Evolutionary conservation across 352 stramenopile species (phyloP), one percentile per base, ranked within the genome.

Genomic region (Globisporangium apiculatum): DNA sequence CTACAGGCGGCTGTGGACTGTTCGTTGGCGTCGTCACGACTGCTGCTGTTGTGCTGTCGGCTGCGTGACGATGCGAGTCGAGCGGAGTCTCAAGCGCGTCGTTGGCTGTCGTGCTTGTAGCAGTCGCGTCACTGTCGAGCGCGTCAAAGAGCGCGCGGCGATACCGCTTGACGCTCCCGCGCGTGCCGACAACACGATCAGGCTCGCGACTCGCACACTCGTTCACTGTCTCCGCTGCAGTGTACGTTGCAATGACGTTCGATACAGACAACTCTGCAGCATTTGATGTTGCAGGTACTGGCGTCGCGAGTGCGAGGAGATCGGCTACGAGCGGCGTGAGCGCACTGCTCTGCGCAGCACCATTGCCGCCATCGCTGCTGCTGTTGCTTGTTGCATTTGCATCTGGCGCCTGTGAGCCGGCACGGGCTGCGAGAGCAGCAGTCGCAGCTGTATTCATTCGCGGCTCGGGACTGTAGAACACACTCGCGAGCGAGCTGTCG

Each of bases 241-340:
- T 3, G 24, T 31, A 3, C 3, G 2, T 31, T 3, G 24, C 24
- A 31, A 31, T 31, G 24, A 3, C 24, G 24, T 31, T 31, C 24
- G 24, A 31, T 31, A 31, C 24, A 31, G 24, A 2, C 24, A 1
- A 3, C n/a, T 7, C 2, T 5, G 45, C 5, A 8, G 35, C 59
- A 38, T 11, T 31, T 17, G 17, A 52, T 42, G n/a, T 18, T 62
- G 40, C 40, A 62, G 52, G 6, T 49, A 50, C 31, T 43, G 24
- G 61, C 2, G 65, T 66, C 24, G 65, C 56, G 15, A 72, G 31
- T 35, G 60, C 57, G 11, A 72, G 61, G 12, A 60, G 61, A n/a
- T 56, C 47, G 6, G 57, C 53, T 7, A 68, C 31, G 18, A 68
- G 40, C 11, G 65, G 65, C 42, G 61, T 72, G 45, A 72, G 40